phyloP scores from a whole-genome alignment of 306 rosid genomes.

The Castanea sativa region DNA sequence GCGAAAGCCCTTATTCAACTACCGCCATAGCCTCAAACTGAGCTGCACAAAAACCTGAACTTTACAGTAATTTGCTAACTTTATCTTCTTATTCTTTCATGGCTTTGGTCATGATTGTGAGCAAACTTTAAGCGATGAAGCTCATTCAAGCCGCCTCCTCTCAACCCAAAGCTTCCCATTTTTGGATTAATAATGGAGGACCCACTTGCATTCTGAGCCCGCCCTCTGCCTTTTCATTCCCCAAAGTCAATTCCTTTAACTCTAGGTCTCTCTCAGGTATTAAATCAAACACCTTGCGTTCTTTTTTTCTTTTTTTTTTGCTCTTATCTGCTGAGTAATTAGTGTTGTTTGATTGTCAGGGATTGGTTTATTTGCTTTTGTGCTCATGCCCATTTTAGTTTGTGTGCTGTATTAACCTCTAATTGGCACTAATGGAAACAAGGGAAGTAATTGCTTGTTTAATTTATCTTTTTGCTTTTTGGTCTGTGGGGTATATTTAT shows the following conservation, averaged over 20 bases:
- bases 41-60: not conserved
- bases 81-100: not conserved
- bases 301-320: not conserved
- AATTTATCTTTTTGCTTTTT: not conserved
- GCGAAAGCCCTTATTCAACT: not conserved
- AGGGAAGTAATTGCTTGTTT: not conserved
- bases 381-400: not conserved
- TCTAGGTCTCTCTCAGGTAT: slow-evolving; percentile 36
- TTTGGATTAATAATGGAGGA: slow-evolving; percentile 25
- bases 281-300: not conserved
- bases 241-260: slow-evolving; percentile 8
- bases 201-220: slow-evolving; percentile 6
- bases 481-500: too few species aligned
- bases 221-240: not conserved
- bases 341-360: not conserved
- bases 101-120: not conserved
- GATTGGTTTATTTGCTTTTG: not conserved
- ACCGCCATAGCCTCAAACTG: not conserved
- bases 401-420: not conserved
- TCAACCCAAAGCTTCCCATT: slow-evolving; percentile 21
- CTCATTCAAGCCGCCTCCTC: slow-evolving; percentile 15
- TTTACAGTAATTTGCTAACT: too few species aligned
- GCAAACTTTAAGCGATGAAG: slow-evolving; percentile 20
- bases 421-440: not conserved
- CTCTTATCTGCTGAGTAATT: not conserved